Percentiles rank a stretch among this genome's conserved stretches.
These are phyloP conservation scores for Aspergillus baeticus DNA, from an alignment of 495 filamentous ascomycete genomes.

Conservation along the genomic window DNA sequence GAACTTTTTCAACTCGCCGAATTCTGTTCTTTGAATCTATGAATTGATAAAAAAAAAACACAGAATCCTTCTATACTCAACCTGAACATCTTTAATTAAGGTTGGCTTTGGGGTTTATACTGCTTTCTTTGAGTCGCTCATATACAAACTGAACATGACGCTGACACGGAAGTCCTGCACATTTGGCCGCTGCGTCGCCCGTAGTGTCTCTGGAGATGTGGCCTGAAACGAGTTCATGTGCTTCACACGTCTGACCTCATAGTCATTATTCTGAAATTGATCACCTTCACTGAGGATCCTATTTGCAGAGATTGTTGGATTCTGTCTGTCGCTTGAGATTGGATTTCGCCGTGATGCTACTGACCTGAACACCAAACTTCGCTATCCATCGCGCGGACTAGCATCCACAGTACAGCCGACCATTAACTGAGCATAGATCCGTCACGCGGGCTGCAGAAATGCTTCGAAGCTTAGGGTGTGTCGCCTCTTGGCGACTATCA, in stretches of 20 bases:
- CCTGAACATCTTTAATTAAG: no score
- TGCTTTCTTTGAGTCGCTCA: no score
- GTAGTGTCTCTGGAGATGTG: conserved; percentile 36
- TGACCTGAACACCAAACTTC: conserved; percentile 8
- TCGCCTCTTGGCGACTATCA: conserved; percentile 34
- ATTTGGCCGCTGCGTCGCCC: conserved; percentile 35
- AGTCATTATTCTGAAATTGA: neutral
- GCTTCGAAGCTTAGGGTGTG: conserved; percentile 14
- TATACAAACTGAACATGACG: no score
- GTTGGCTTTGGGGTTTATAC: no score
- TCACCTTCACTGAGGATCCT: neutral
- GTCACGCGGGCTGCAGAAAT: conserved; percentile 17
- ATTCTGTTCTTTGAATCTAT: no score
- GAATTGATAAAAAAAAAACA: no score
- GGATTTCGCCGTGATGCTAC: conserved; percentile 30
- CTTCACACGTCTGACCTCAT: no score
- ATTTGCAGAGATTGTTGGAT: neutral
- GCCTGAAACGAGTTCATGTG: conserved; percentile 19
- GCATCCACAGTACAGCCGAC: neutral
- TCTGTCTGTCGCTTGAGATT: neutral
- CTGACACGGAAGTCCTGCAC: conserved; percentile 30
- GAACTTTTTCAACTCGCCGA: no score
- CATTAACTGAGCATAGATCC: neutral
- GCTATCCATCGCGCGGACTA: neutral
- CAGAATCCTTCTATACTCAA: no score